Base-by-base conservation (phyloP, 2,329 filamentous ascomycete genomes). In the Westerdykella ornata region DNA sequence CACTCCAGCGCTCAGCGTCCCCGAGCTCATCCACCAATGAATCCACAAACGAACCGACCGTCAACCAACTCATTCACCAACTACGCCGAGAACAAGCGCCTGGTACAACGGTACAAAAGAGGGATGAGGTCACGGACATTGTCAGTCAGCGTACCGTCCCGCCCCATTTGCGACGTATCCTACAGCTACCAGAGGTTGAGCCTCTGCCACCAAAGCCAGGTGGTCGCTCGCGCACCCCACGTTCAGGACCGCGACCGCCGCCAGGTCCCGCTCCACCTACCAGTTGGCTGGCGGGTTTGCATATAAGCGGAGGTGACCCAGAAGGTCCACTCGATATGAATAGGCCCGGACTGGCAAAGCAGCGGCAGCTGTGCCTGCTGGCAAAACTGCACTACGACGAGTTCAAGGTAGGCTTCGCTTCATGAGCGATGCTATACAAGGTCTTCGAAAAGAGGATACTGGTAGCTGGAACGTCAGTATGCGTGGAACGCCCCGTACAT, bases 1-100 rank as follows among this genome's bases (percentile, higher is more conserved):
- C 60, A 16, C 43, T 63, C 14, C 56, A 62, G 29, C 22, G 22
- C 22, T 3, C 22, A 9, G 49, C 56, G 14, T 49, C 56, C 29
- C 50, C 54, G 17, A 48, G 52, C 17, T 48, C 58, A 1, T 42
- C 49, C 11, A 32, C 53, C 16, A 39, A 53, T n/a, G 7, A 26
- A 9, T 26, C 22, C 22, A 2, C 22, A 2, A 26, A 26, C 22
- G 22, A 26, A 26, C 8, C 22, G 8, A 60, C 60, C n/a, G 71
- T 74, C 49, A 74, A 72, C 52, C 66, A 73, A 52, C 68, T 68
- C 32, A 67, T 74, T 38, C 61, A 65, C 35, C 69, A 71, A 47
- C 62, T 73, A 9, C 68, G 72, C 14, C 66, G 63, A 38, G 63
- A 70, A 41, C 67, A 72, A 45, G 49, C 63, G 17, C 64, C 64